Evolutionary conservation across 2,329 filamentous ascomycete genomes (phyloP).

Genomic region (Ophiostoma montium): DNA sequence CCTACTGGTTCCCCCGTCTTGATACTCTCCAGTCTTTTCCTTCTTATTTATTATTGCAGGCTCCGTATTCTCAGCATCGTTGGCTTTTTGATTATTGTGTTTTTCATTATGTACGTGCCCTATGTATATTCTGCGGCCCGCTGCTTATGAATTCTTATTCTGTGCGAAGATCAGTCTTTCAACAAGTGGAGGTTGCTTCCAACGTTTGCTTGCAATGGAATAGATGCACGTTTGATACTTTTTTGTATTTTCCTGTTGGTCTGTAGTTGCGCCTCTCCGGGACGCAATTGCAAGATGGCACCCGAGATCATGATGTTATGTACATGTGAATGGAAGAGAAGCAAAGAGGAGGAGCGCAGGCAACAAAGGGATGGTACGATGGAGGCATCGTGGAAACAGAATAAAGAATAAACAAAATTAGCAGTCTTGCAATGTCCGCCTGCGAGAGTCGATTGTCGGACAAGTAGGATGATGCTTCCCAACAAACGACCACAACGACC

Average conservation of each 20-base stretch:
- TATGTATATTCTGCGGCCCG: background rate
- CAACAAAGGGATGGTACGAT: too few species aligned
- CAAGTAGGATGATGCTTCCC: too few species aligned
- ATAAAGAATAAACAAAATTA: background rate
- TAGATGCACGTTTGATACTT: too few species aligned
- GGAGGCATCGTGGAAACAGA: background rate
- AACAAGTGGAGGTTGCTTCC: too few species aligned
- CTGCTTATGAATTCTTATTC: background rate
- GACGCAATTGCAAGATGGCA: background rate
- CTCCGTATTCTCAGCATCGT: background rate
- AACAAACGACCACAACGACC: too few species aligned
- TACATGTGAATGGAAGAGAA: background rate
- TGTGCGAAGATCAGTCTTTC: too few species aligned
- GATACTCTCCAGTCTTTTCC: background rate
- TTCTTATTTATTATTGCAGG: background rate
- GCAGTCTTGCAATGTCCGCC: too few species aligned
- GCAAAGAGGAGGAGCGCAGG: too few species aligned
- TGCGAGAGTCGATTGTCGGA: too few species aligned
- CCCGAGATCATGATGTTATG: background rate
- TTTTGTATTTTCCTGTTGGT: background rate
- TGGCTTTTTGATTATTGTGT: background rate
- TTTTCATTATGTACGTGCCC: too few species aligned
- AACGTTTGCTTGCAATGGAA: too few species aligned
- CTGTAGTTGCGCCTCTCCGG: background rate
- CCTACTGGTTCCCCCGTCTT: background rate